Conservation (phyloP, 2,329 filamentous ascomycete genomes). For the Dryadomyces quercivorus region DNA sequence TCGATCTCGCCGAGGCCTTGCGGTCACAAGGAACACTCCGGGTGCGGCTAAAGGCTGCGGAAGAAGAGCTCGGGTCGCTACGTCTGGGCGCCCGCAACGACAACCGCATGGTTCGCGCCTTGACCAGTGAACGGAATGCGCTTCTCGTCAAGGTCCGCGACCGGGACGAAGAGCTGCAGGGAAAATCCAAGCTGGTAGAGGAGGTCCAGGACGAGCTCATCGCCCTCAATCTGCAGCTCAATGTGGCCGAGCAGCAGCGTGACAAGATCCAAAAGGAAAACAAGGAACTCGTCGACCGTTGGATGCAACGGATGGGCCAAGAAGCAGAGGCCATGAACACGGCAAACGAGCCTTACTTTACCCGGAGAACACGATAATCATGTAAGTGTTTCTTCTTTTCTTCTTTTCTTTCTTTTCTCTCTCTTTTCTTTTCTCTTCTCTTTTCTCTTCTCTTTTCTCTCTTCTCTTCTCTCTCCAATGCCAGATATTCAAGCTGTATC, state of each 20-base stretch:
- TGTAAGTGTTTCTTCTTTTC: too few species aligned
- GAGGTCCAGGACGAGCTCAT: conserved; percentile 90
- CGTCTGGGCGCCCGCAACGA: conserved; percentile 49
- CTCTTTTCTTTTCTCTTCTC: too few species aligned
- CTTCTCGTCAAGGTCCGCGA: conserved; percentile 61
- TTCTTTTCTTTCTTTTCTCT: too few species aligned
- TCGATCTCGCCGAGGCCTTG: conserved; percentile 66
- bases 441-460: too few species aligned
- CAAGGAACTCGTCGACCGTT: conserved; percentile 75
- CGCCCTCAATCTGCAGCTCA: conserved; percentile 74
- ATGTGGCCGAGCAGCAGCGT: conserved; percentile 67
- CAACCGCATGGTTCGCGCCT: conserved; percentile 42
- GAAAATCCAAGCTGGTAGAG: conserved; percentile 74
- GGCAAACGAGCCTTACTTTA: conserved; percentile 35
- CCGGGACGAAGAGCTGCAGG: conserved; percentile 71
- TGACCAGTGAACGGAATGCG: conserved; percentile 49
- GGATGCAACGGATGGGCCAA: conserved; percentile 77
- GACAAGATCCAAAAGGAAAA: conserved; percentile 71
- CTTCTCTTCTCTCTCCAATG: too few species aligned
- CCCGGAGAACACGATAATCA: conserved; percentile 6
- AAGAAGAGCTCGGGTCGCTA: conserved; percentile 48
- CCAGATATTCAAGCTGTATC: too few species aligned
- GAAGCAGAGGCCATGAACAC: conserved; percentile 83
- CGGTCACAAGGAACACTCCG: conserved; percentile 60
- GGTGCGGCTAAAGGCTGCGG: conserved; percentile 46